phyloP scores from a whole-genome alignment of 2,329 filamentous ascomycete species.

The Neophaeococcomyces aloes region DNA sequence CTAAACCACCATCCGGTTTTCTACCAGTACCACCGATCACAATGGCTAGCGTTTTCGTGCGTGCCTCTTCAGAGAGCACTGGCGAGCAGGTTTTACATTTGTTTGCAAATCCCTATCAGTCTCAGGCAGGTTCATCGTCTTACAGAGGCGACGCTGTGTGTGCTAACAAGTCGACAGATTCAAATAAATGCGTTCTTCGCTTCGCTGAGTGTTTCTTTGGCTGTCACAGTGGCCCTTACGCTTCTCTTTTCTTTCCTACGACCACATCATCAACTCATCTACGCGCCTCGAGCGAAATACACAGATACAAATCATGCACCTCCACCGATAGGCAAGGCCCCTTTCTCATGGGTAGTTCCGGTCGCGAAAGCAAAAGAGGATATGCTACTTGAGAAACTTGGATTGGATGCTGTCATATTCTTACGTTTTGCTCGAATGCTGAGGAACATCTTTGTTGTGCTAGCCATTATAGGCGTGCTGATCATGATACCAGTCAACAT shows the following conservation, averaged over 20 bases:
- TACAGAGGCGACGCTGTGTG: background rate
- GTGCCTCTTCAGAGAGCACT: background rate
- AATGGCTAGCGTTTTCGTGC: slow-evolving; percentile 11
- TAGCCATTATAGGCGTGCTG: slow-evolving; percentile 61
- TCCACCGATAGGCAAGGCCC: slow-evolving; percentile 72
- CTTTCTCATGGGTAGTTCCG: slow-evolving; percentile 77
- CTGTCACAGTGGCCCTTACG: slow-evolving; percentile 61
- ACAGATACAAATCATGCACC: slow-evolving; percentile 83
- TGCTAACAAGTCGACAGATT: slow-evolving; percentile 34
- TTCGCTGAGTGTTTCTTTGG: slow-evolving; percentile 69
- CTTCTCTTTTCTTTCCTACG: slow-evolving; percentile 79
- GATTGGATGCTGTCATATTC: slow-evolving; percentile 85
- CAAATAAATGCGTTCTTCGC: slow-evolving; percentile 58
- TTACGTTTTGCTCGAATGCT: slow-evolving; percentile 83
- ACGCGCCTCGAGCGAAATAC: slow-evolving; percentile 87
- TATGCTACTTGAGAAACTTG: slow-evolving; percentile 67
- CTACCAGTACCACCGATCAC: slow-evolving; percentile 4
- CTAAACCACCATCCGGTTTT: background rate
- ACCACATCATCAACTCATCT: slow-evolving; percentile 83
- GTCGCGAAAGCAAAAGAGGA: slow-evolving; percentile 68
- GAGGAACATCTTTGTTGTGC: slow-evolving; percentile 70
- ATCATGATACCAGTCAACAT: slow-evolving; percentile 77
- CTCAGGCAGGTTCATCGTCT: slow-evolving; percentile 27
- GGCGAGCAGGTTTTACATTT: slow-evolving; percentile 33
- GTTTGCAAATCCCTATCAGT: slow-evolving; percentile 36